A percentile compares a stretch with the other conserved stretches of the same genome.
Conservation (phyloP, 345 rosid species). For the Hypericum perforatum region DNA sequence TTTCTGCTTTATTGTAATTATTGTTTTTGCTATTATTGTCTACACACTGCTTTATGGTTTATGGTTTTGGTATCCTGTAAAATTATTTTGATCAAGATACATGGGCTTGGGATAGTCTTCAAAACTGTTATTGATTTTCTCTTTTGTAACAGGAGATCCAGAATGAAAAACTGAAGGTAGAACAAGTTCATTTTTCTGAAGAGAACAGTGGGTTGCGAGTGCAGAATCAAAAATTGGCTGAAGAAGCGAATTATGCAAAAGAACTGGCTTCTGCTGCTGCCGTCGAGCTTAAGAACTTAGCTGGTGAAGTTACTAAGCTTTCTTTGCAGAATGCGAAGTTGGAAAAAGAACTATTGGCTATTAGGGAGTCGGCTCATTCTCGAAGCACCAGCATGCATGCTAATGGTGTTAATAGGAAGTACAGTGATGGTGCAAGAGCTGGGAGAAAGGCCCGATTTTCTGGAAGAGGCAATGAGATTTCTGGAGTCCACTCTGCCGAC, state of each 20-base stretch:
- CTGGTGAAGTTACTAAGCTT: slow-evolving; percentile 82
- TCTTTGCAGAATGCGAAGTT: slow-evolving; percentile 72
- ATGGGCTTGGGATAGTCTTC: background rate
- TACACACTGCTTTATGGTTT: too few relatives aligned
- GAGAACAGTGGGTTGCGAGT: slow-evolving; percentile 80
- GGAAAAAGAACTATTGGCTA: slow-evolving; percentile 66
- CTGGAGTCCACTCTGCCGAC: slow-evolving; percentile 46
- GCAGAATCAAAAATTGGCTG: slow-evolving; percentile 84
- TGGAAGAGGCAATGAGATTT: slow-evolving; percentile 49
- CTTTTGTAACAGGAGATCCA: slow-evolving; percentile 50
- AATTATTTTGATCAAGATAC: too few relatives aligned
- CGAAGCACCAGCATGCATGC: slow-evolving; percentile 36
- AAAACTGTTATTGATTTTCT: slow-evolving; percentile 9
- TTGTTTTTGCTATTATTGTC: too few relatives aligned
- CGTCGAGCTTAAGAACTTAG: slow-evolving; percentile 91
- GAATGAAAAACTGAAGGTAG: slow-evolving; percentile 76
- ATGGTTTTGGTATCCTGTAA: too few relatives aligned
- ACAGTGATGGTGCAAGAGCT: slow-evolving; percentile 43
- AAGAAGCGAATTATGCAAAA: slow-evolving; percentile 95
- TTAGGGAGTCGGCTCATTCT: slow-evolving; percentile 58
- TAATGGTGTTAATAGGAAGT: slow-evolving; percentile 66
- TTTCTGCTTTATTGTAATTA: too few relatives aligned
- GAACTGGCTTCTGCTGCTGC: slow-evolving; percentile 99
- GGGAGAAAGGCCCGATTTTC: slow-evolving; percentile 73
- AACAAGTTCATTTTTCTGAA: slow-evolving; percentile 73